Percentiles rank a stretch among this genome's conserved stretches.
phyloP scores from a whole-genome alignment of 2,329 filamentous ascomycete species.

The Chrysoporthe austroafricana region DNA sequence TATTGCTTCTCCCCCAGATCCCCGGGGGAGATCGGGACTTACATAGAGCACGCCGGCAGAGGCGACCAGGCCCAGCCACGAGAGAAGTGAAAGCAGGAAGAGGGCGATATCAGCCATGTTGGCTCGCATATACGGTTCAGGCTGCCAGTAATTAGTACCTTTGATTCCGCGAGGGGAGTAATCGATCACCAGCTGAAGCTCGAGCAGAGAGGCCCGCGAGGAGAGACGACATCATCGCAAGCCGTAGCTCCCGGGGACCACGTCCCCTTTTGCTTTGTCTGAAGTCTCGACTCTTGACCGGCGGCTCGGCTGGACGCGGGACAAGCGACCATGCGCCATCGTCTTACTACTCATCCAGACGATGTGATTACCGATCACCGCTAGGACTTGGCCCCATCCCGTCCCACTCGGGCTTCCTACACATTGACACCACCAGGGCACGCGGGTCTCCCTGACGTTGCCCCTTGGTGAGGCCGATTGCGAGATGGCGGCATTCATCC shows the following conservation, averaged over 20 bases:
- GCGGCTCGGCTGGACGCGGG: conserved; percentile 29
- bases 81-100: conserved; percentile 41
- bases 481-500: neutral
- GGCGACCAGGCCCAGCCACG: conserved; percentile 46
- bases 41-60: conserved; percentile 47
- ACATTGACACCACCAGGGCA: neutral
- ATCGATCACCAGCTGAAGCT: neutral
- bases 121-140: neutral
- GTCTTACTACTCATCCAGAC: neutral
- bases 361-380: neutral
- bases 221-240: neutral
- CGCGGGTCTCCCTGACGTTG: neutral
- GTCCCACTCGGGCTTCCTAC: neutral
- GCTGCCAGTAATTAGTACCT: neutral
- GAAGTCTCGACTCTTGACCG: neutral
- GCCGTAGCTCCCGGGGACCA: neutral
- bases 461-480: neutral
- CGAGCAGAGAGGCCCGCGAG: neutral
- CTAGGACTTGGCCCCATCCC: neutral
- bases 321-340: conserved; percentile 12
- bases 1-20: neutral
- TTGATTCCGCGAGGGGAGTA: too few relatives aligned
- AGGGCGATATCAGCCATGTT: conserved; percentile 34
- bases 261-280: conserved; percentile 18
- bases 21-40: conserved; percentile 33